phyloP scores from a whole-genome alignment of 805 yeast species.

The Komagataella pseudopastoris region DNA sequence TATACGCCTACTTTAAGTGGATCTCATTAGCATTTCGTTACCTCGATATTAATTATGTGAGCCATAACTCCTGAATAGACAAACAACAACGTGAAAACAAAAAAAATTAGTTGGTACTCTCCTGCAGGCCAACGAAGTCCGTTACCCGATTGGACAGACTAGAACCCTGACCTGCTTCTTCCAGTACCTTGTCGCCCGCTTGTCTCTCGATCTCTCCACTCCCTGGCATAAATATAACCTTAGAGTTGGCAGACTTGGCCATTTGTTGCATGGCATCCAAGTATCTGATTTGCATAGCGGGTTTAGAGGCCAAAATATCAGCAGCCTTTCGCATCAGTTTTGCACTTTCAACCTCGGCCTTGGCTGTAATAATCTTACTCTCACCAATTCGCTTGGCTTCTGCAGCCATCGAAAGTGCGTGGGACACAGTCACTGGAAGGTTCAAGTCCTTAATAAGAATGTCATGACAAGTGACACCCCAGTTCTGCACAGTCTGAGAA shows the following conservation, averaged over 20 bases:
- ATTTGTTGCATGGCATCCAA: constrained; percentile 68
- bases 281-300: constrained; percentile 70
- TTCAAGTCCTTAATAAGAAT: constrained; percentile 55
- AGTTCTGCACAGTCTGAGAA: constrained; percentile 43
- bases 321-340: constrained; percentile 71
- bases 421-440: constrained; percentile 39
- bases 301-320: constrained; percentile 57
- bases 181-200: constrained; percentile 6
- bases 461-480: constrained; percentile 63
- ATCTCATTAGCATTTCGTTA: neutral
- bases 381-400: constrained; percentile 69
- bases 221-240: constrained; percentile 63
- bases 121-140: neutral
- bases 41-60: neutral
- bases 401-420: constrained; percentile 58
- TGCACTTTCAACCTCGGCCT: constrained; percentile 66
- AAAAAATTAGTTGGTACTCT: neutral
- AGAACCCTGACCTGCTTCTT: neutral
- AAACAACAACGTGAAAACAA: neutral
- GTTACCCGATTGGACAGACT: neutral
- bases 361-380: constrained; percentile 60
- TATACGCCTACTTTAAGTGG: neutral
- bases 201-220: constrained; percentile 24
- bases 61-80: neutral
- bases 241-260: constrained; percentile 49